Evolutionary conservation across 257 asterid genomes (phyloP), one percentile per base, ranked within the genome.

Genomic region (Asclepias syriaca): DNA sequence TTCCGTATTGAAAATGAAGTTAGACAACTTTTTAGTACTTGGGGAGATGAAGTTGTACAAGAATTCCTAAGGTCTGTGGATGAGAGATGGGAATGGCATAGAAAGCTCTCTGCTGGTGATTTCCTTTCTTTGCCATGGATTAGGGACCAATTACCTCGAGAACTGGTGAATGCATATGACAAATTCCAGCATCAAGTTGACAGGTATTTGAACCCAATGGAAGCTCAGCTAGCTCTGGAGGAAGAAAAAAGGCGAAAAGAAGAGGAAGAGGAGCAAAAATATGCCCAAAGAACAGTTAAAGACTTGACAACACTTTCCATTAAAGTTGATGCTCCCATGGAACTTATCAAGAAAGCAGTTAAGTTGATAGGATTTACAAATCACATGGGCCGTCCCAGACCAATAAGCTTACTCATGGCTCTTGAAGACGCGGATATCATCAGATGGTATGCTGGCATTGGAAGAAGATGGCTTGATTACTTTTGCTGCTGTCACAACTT

Each of bases 11-110:
- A 89, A n/a, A 73, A 78, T 39, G 88, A 89, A 84, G 96, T 89
- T 43, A 80, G 78, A 16, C 87, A 79, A 70, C 81, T 89, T 22
- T n/a, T 94, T 68, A 76, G 83, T 60, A 74, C 82, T 40, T 94
- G 98, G 98, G 95, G 83, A 22, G 86, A 87, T n/a, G 97, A 94
- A 65, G 90, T 87, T 19, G 90, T 91, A 68, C 77, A 60, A 66
- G 89, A 84, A 58, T 90, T 70, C 76, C 74, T 90, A 69, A 76
- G 39, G 70, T 94, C 97, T 6, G 84, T 88, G 29, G 97, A 94
- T 34, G 95, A 87, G 40, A 81, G 88, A 54, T 78, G 87, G 85
- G 95, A 89, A 71, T 93, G 96, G 98, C 92, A 90, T 43, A 84
- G 91, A 24, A 81, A 73, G 70, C 81, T 91, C n/a, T 68, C 97